A percentile compares a stretch with the other conserved stretches of the same genome.
phyloP scores from a whole-genome alignment of 768 basidiomycete genomes.

The Leccinum aurantiacum region DNA sequence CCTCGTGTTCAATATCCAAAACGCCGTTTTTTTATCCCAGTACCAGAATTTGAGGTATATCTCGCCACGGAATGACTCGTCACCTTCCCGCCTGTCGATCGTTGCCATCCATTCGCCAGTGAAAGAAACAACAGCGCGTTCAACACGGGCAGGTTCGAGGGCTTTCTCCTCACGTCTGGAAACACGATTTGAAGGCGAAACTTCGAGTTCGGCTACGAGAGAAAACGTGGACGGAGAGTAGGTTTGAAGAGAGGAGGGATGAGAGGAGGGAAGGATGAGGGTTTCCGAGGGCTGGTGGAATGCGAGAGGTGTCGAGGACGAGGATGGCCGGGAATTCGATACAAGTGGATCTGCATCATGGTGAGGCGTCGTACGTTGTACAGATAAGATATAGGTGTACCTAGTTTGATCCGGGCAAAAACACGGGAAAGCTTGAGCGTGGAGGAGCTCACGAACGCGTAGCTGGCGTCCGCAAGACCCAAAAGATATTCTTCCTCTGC shows the following conservation, averaged over 20 bases:
- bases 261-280: slow-evolving; percentile 87
- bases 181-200: slow-evolving; percentile 90
- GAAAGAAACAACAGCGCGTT: slow-evolving; percentile 61
- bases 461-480: slow-evolving; percentile 78
- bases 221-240: slow-evolving; percentile 74
- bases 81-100: slow-evolving; percentile 70
- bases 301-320: slow-evolving; percentile 62
- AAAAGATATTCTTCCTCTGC: too few relatives aligned
- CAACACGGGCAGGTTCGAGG: slow-evolving; percentile 74
- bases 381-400: slow-evolving; percentile 39
- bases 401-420: slow-evolving; percentile 76
- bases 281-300: slow-evolving; percentile 72
- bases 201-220: slow-evolving; percentile 83
- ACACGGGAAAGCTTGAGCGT: slow-evolving; percentile 71
- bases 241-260: slow-evolving; percentile 92
- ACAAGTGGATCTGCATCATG: slow-evolving; percentile 36
- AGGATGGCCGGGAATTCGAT: slow-evolving; percentile 36
- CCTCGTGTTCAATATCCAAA: slow-evolving; percentile 82
- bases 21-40: slow-evolving; percentile 65
- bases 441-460: slow-evolving; percentile 69
- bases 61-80: slow-evolving; percentile 63
- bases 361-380: slow-evolving; percentile 1
- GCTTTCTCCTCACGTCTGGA: slow-evolving; percentile 77
- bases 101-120: slow-evolving; percentile 92
- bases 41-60: slow-evolving; percentile 89